These are phyloP conservation scores for Piper longum DNA, from an alignment of 164 flowering plant species.

Conservation along the genomic window DNA sequence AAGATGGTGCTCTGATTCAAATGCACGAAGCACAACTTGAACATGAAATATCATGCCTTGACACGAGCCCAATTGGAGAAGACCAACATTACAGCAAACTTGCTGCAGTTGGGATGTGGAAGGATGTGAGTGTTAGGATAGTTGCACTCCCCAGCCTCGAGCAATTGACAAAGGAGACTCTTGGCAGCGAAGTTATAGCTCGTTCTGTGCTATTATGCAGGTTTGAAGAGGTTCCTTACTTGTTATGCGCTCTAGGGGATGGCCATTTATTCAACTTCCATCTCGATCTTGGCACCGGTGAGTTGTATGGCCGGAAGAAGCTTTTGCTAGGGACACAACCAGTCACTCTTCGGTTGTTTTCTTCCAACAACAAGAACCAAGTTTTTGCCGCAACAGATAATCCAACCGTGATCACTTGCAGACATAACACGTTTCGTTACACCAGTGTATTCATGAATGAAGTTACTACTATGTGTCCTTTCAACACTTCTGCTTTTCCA, in stretches of 20 bases:
- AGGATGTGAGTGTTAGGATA: constrained; percentile 79
- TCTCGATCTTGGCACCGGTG: constrained; percentile 55
- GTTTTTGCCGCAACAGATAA: constrained; percentile 98
- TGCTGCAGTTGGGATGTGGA: constrained; percentile 99
- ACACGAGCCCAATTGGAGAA: constrained; percentile 85
- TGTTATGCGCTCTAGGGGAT: constrained; percentile 97
- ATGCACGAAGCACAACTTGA: constrained; percentile 57
- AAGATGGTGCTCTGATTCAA: constrained; percentile 57
- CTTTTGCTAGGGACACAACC: constrained; percentile 96
- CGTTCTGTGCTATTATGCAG: constrained; percentile 94
- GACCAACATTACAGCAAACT: constrained; percentile 60
- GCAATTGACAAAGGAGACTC: constrained; percentile 61
- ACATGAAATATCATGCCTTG: constrained; percentile 88
- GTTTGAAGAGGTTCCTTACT: constrained; percentile 94
- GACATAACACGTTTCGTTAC: constrained; percentile 84
- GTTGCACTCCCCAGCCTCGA: constrained; percentile 77
- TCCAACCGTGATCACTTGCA: constrained; percentile 93
- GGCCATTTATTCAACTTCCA: constrained; percentile 81
- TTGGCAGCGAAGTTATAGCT: constrained; percentile 95
- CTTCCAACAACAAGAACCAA: constrained; percentile 81
- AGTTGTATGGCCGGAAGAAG: constrained; percentile 72
- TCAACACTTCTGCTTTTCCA: constrained; percentile 95
- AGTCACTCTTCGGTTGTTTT: constrained; percentile 79
- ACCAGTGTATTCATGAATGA: constrained; percentile 92
- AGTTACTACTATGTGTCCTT: constrained; percentile 97